Base-by-base conservation (phyloP, 768 basidiomycete genomes). In the Hygrophoropsis aurantiaca region DNA sequence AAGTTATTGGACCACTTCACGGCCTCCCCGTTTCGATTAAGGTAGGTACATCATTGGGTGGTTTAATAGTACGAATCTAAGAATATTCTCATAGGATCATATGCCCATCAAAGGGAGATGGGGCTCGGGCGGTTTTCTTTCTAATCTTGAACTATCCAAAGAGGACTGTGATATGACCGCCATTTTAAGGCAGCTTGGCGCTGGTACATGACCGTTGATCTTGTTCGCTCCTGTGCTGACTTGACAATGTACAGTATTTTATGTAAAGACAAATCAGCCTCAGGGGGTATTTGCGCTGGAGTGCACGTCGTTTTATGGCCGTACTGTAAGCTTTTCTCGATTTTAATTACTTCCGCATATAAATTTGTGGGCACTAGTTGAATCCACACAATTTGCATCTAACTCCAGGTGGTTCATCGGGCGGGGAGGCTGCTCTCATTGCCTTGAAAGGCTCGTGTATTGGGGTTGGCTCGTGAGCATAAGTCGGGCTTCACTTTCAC, bases 351-450 rank as follows among this genome's bases (percentile, higher is more conserved):
- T n/a, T n/a, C n/a, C n/a, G n/a, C n/a, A n/a, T n/a, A n/a, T n/a
- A n/a, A n/a, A n/a, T n/a, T n/a, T n/a, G n/a, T n/a, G n/a, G n/a
- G n/a, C 43, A 60, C 60, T 70, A 72, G 5, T 41, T 58, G 18
- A 75, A 76, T 45, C 75, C 75, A 1, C 58, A 58, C 55, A 74
- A 74, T 52, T 57, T 64, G 5, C 49, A 54, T 2, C 53, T 73
- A 13, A 72, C 68, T 3, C 56, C 64, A 2, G 76, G 76, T 9
- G 76, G 75, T 7, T 74, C 72, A 1, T 70, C 69, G 1, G 76
- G 76, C 8, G 76, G 76, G 15, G 75, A 75, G 55, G 66, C 65
- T 11, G 72, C 76, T 0, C 56, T 77, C 0, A 46, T 77, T 5
- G 73, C 71, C 1, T 48, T 75, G 34, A 64, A 64, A 18, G 73